These are phyloP conservation scores for Pseudozyma tsukubaensis DNA, from an alignment of 1,284 basidiomycete species.

Conservation along the genomic window DNA sequence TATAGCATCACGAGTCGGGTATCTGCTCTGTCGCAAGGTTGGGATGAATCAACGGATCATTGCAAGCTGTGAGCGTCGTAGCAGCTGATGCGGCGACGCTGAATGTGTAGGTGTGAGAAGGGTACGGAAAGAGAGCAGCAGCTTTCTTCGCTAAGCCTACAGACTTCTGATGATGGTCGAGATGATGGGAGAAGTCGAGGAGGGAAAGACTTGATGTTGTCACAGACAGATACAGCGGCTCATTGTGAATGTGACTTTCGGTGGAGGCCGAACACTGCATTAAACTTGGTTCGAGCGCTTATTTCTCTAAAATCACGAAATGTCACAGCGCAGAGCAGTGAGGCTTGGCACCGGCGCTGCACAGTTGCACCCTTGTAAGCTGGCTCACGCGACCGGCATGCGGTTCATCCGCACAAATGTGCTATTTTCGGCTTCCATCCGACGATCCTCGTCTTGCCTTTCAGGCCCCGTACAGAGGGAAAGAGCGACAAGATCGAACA, in stretches of 20 bases:
- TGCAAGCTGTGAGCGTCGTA: not conserved
- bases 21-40: not conserved
- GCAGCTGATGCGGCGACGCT: no score
- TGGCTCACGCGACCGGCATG: conserved; percentile 8
- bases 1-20: conserved; percentile 15
- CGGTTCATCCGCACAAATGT: not conserved
- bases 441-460: not conserved
- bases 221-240: not conserved
- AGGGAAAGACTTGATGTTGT: not conserved
- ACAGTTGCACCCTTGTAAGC: not conserved
- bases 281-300: not conserved
- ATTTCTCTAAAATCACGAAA: conserved; percentile 1
- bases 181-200: no score
- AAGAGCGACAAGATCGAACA: no score
- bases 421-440: conserved; percentile 14
- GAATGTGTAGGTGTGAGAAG: no score
- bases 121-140: no score
- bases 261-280: conserved; percentile 1
- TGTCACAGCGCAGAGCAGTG: not conserved
- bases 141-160: no score
- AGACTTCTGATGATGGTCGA: no score
- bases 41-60: not conserved
- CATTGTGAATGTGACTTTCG: not conserved
- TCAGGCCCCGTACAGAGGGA: not conserved
- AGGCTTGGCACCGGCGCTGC: not conserved